Evolutionary conservation across 1,284 basidiomycete genomes (phyloP).

Genomic region (Anthracocystis setariae): DNA sequence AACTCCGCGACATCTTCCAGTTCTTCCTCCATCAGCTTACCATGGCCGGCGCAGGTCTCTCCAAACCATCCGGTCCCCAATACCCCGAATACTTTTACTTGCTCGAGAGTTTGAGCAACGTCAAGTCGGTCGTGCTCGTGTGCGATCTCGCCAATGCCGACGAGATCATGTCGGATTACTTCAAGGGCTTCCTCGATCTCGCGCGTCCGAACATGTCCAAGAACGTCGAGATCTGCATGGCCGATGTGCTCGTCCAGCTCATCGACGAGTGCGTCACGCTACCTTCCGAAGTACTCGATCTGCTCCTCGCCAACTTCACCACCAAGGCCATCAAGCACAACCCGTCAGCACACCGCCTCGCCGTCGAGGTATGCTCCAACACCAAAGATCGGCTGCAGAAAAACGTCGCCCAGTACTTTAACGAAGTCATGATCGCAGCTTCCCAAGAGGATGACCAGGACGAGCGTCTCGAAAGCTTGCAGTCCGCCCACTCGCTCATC

Average conservation of each 20-base stretch:
- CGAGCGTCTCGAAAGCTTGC: slow-evolving; percentile 69
- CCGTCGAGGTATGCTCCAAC: slow-evolving; percentile 84
- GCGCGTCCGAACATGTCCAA: slow-evolving; percentile 75
- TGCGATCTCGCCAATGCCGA: slow-evolving; percentile 89
- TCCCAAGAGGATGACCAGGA: slow-evolving; percentile 66
- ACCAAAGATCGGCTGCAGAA: slow-evolving; percentile 87
- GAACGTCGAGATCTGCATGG: slow-evolving; percentile 87
- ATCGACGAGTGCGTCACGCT: slow-evolving; percentile 84
- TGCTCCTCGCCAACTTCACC: slow-evolving; percentile 85
- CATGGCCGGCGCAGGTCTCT: slow-evolving; percentile 43
- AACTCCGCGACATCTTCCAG: slow-evolving; percentile 72
- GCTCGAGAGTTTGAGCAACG: slow-evolving; percentile 87
- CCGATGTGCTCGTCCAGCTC: slow-evolving; percentile 86
- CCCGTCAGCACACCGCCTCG: slow-evolving; percentile 79
- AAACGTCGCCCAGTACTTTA: slow-evolving; percentile 77
- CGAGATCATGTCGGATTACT: slow-evolving; percentile 83
- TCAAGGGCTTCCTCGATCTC: slow-evolving; percentile 82
- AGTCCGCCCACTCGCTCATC: slow-evolving; percentile 83
- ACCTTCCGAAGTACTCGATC: slow-evolving; percentile 81
- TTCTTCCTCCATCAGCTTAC: slow-evolving; percentile 73
- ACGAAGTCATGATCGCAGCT: slow-evolving; percentile 66
- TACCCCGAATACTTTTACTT: slow-evolving; percentile 74
- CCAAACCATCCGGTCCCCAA: slow-evolving; percentile 47
- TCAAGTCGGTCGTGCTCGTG: slow-evolving; percentile 92
- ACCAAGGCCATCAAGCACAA: slow-evolving; percentile 73